Evolutionary conservation across 1,284 basidiomycete species (phyloP).

Genomic region (Schizophyllum amplum): DNA sequence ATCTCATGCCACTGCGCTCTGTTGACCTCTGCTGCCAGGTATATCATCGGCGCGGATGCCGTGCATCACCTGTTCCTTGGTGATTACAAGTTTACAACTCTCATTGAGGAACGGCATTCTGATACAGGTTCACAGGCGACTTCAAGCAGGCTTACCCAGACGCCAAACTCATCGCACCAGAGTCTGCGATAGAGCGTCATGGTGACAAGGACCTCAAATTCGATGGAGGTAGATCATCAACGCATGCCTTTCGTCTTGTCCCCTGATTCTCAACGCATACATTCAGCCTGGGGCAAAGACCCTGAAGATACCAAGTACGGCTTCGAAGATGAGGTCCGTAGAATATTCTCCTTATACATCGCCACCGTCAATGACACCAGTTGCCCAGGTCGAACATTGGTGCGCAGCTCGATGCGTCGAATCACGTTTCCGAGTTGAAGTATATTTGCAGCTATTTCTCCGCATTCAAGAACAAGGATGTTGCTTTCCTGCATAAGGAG

Average conservation of each 20-base stretch:
- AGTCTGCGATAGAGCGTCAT: constrained; percentile 39
- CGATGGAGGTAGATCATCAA: constrained; percentile 46
- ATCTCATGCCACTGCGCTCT: neutral
- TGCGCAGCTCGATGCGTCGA: constrained; percentile 18
- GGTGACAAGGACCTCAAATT: constrained; percentile 34
- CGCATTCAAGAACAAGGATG: constrained; percentile 79
- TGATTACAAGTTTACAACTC: constrained; percentile 26
- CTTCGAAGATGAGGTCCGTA: constrained; percentile 71
- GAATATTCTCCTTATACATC: neutral
- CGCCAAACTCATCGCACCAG: constrained; percentile 68
- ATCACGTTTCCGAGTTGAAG: neutral
- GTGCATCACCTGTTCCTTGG: constrained; percentile 63
- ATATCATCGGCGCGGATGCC: constrained; percentile 56
- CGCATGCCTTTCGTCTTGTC: neutral
- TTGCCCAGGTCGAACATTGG: constrained; percentile 55
- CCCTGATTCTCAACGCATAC: constrained; percentile 2
- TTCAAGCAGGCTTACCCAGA: constrained; percentile 71
- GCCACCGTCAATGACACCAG: neutral
- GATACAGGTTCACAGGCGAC: constrained; percentile 33
- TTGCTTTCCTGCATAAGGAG: constrained; percentile 79
- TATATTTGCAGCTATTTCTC: constrained; percentile 59
- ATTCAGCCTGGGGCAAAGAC: constrained; percentile 57
- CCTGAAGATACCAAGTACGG: constrained; percentile 61
- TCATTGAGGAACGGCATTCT: too few relatives aligned
- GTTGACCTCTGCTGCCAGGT: constrained; percentile 31